Evolutionary conservation across 768 basidiomycete genomes (phyloP), one percentile per base, ranked within the genome.

Genomic region (Amanita phalloides): DNA sequence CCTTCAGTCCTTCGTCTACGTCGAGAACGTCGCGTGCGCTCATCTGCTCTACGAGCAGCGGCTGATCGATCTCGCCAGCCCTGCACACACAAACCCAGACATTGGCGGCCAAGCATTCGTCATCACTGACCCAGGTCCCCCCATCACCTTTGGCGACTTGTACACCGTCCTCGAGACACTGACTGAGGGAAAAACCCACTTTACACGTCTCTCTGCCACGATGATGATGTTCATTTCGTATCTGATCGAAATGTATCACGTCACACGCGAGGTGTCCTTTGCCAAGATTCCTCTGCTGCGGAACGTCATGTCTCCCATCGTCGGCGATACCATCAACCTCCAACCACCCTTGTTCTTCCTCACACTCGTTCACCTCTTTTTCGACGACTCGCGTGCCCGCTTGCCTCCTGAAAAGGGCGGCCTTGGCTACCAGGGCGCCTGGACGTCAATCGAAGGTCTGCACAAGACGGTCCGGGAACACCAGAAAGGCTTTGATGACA

Each of bases 11-110:
- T 84, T 82, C 63, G 66, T 69, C 58, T 86, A 86, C 56, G 86
- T 88, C 54, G 87, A 89, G 66, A 90, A 90, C 58, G 82, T 79
- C 58, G 79, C 81, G 0, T 67, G 80, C 1, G 81, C 85, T 0
- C 87, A 90, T 61, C 66, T 89, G 17, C 75, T 74, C 57, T 89
- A 88, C 63, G 86, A 90, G 64, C 74, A 73, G 53, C 78, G 85
- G 11, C 77, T 90, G 32, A 66, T 84, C 48, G 85, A 86, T 49
- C 62, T 71, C 4, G 57, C 78, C 36, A 78, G 80, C 41, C 61
- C 63, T 4, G 53, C 62, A 14, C 41, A 45, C 33, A 61, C 54
- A 36, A 69, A 68, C 51, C 81, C 84, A 1, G 84, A 88, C 61
- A 78, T 90, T 46, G 84, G 86, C 10, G 87, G 87, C 1, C 78